Base-by-base conservation (phyloP, 345 rosid species). In the Ceriops tagal region DNA sequence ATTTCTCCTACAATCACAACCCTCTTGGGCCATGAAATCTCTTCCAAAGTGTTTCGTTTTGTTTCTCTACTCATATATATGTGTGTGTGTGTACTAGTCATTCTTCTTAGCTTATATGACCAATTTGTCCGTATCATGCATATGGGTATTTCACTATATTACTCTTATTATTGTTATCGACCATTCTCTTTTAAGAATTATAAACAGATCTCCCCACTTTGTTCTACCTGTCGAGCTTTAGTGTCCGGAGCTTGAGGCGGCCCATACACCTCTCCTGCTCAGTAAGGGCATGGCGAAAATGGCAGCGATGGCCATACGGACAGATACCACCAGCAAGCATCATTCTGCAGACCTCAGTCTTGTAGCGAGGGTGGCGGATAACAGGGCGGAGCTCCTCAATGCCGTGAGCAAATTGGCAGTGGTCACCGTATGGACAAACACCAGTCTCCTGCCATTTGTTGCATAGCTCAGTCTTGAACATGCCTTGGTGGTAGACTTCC, bases 381-480 rank as follows among this genome's bases (percentile, higher is more conserved):
- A 90, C 91, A 0, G 97, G 93, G 62, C 95, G 93, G 30, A 95
- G 89, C 85, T 95, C 96, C 11, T 79, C 67, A 53, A 95, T 78
- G 4, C 97, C 97, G 58, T 92, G 99, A 30, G 99, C 99, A 58
- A 92, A 95, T 66, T 87, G 96, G 75, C 96, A 95, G 70, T 83
- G 79, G 28, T 84, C 83, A 5, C 85, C 87, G 64, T 92, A 90
- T 10, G 91, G 90, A 63, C 98, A 92, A n/a, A 81, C 60, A n/a
- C 97, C 93, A 0, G 88, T 92, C 84, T 90, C 89, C 78, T 95
- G 91, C 99, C 99, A 95, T 66, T 92, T 95, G 87, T 95, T 89
- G 85, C 98, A 92, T 0, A 95, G 84, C 83, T 95, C 98, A 39
- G 98, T 95, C 86, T 90, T 92, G 70, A 65, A 70, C 96, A 78